A percentile compares a stretch with the other conserved stretches of the same genome.
These are phyloP conservation scores for Hypoxylon rubiginosum DNA, from an alignment of 2,329 filamentous ascomycete genomes.

Conservation along the genomic window DNA sequence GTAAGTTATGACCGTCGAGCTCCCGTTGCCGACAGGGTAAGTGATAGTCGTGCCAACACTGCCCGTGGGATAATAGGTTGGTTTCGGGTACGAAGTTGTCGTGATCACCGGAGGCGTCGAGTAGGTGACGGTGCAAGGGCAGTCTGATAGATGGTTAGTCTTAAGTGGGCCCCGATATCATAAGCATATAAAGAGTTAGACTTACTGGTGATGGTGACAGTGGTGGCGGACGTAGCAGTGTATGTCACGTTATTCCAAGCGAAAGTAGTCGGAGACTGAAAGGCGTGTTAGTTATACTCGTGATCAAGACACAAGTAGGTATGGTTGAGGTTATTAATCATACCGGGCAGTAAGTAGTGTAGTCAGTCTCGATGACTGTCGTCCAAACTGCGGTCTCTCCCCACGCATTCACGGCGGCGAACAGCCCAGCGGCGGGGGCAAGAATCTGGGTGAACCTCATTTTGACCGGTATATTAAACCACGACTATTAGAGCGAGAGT, in stretches of 20 bases:
- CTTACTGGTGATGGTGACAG: slow-evolving; percentile 62
- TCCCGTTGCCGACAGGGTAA: slow-evolving; percentile 33
- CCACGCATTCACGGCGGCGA: slow-evolving; percentile 49
- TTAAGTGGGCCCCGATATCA: neutral
- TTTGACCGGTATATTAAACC: slow-evolving; percentile 40
- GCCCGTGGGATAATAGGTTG: slow-evolving; percentile 31
- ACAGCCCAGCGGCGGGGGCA: slow-evolving; percentile 51
- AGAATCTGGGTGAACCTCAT: slow-evolving; percentile 56
- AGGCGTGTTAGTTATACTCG: slow-evolving; percentile 11
- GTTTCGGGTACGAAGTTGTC: slow-evolving; percentile 41
- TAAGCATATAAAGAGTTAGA: slow-evolving; percentile 7
- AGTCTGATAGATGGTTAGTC: slow-evolving; percentile 56
- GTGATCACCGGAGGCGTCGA: slow-evolving; percentile 50
- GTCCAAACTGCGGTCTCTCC: slow-evolving; percentile 50
- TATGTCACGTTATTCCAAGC: slow-evolving; percentile 59
- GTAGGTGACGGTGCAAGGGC: slow-evolving; percentile 61
- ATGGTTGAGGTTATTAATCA: slow-evolving; percentile 39
- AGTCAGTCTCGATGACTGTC: slow-evolving; percentile 56
- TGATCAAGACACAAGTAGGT: neutral
- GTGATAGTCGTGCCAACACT: slow-evolving; percentile 19
- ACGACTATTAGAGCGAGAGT: slow-evolving; percentile 44
- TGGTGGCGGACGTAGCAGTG: slow-evolving; percentile 58
- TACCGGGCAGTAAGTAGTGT: slow-evolving; percentile 61
- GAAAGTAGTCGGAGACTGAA: slow-evolving; percentile 55
- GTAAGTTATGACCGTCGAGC: slow-evolving; percentile 43